A percentile compares a stretch with the other conserved stretches of the same genome.
Conservation (phyloP, 352 stramenopile species). For the Pythium grandisporangium region DNA sequence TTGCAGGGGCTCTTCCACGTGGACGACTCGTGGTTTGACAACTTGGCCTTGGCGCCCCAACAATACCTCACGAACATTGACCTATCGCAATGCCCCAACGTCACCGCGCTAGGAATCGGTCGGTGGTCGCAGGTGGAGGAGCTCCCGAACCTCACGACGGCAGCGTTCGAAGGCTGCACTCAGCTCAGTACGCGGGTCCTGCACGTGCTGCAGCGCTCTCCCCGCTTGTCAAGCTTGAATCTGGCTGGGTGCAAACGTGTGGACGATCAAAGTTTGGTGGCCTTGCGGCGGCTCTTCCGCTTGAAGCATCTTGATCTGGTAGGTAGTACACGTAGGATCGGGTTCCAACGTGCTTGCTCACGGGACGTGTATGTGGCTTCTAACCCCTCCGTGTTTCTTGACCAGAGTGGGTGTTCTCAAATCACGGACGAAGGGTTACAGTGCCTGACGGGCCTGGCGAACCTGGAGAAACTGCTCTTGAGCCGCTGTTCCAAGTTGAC, state of each 20-base stretch:
- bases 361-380: too few species aligned
- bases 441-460: slow-evolving; percentile 24
- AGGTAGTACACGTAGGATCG: slow-evolving; percentile 1
- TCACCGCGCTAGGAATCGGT: slow-evolving; percentile 39
- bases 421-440: slow-evolving; percentile 49
- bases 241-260: slow-evolving; percentile 51
- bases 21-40: slow-evolving; percentile 59
- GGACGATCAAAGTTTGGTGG: slow-evolving; percentile 40
- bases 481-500: slow-evolving; percentile 44
- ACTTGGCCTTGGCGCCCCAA: slow-evolving; percentile 22
- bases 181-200: slow-evolving; percentile 31
- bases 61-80: slow-evolving; percentile 51
- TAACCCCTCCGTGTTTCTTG: neutral
- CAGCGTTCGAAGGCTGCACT: slow-evolving; percentile 39
- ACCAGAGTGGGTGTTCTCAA: slow-evolving; percentile 36
- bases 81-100: slow-evolving; percentile 37
- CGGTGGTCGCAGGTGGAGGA: slow-evolving; percentile 20
- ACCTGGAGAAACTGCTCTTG: slow-evolving; percentile 45
- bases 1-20: slow-evolving; percentile 35
- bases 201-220: slow-evolving; percentile 47
- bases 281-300: slow-evolving; percentile 20
- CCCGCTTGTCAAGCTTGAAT: slow-evolving; percentile 39
- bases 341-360: neutral
- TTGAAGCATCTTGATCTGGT: slow-evolving; percentile 54
- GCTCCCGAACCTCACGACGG: slow-evolving; percentile 39